Evolutionary conservation across 2,329 filamentous ascomycete genomes (phyloP), one percentile per base, ranked within the genome.

Genomic region (Sporothrix globosa): DNA sequence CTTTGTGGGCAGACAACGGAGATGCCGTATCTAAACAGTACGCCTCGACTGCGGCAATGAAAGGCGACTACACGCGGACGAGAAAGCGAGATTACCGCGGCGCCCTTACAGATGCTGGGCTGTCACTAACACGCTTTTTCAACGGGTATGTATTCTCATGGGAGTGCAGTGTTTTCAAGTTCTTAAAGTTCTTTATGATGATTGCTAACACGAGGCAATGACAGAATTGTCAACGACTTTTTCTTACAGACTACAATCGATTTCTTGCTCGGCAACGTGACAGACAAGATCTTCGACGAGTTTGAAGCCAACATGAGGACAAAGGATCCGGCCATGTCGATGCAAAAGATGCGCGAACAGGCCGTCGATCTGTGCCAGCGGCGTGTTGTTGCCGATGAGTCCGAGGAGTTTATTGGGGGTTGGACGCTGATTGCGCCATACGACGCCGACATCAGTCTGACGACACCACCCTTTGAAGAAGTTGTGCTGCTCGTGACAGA

Each of bases 1-100:
- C 88, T 0, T 83, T 98, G 0, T 99, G 96, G 95, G 96, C 96
- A 0, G 96, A 99, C 78, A 99, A 99, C 75, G 96, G 96, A 17
- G 96, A 99, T 79, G 93, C 94, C 0, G 93, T 98, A 69, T 97
- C 93, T 0, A 93, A 94, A 74, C 95, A 97, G 78, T 99, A 99
- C 79, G 93, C 96, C 1, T 97, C 93, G 11, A 98, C 96, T 0
- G 93, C 93, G 2, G 96, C 96, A 0, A 88, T 99, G 81, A 99
- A 99, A 78, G 96, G 96, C 10, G 96, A 99, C 79, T 99, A 95
- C 77, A 99, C 96, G 0, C 87, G 96, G 58, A 97, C 94, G 2
- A 87, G 90, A 70, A 97, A 96, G 81, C 88, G 96, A 60, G 91
- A 98, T 77, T 96, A 97, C 76, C 90, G 92, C 1, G 96, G 96